Evolutionary conservation across 2,329 filamentous ascomycete species (phyloP).

Genomic region (Fusarium vanettenii): DNA sequence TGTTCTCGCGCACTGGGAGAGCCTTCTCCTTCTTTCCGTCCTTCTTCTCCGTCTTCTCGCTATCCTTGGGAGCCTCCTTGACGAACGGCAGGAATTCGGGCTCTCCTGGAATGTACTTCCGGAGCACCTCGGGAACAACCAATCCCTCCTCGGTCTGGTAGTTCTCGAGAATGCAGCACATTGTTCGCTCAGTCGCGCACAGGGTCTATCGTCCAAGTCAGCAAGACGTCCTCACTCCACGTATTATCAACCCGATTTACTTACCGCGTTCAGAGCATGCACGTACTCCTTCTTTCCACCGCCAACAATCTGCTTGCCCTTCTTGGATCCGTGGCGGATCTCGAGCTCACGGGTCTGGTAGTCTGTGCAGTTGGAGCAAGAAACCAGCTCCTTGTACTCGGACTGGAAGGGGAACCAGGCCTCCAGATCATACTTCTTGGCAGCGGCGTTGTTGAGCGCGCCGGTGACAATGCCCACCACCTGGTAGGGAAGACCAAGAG

Average conservation of each 20-base stretch:
- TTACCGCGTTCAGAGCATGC: constrained; percentile 83
- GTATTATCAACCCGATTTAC: background rate
- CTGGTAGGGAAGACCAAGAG: constrained; percentile 87
- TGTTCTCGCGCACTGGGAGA: constrained; percentile 43
- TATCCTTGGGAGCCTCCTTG: constrained; percentile 85
- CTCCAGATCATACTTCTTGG: constrained; percentile 96
- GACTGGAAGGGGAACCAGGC: constrained; percentile 97
- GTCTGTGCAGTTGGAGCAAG: constrained; percentile 97
- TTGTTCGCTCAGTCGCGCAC: constrained; percentile 88
- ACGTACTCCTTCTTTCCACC: constrained; percentile 93
- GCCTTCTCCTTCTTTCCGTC: constrained; percentile 43
- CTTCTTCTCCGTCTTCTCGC: constrained; percentile 44
- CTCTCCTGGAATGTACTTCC: constrained; percentile 89
- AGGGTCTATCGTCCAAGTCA: constrained; percentile 63
- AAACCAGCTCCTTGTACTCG: constrained; percentile 98
- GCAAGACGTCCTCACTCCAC: background rate
- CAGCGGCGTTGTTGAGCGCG: constrained; percentile 79
- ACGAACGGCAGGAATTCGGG: constrained; percentile 91
- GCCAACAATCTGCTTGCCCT: constrained; percentile 59
- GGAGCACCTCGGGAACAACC: constrained; percentile 82
- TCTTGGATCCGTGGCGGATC: constrained; percentile 91
- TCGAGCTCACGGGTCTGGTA: constrained; percentile 96
- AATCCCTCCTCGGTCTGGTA: constrained; percentile 92
- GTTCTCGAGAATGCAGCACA: constrained; percentile 97
- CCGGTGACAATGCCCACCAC: constrained; percentile 97